Base-by-base conservation (phyloP, 495 filamentous ascomycete genomes). In the Thozetella sp. region DNA sequence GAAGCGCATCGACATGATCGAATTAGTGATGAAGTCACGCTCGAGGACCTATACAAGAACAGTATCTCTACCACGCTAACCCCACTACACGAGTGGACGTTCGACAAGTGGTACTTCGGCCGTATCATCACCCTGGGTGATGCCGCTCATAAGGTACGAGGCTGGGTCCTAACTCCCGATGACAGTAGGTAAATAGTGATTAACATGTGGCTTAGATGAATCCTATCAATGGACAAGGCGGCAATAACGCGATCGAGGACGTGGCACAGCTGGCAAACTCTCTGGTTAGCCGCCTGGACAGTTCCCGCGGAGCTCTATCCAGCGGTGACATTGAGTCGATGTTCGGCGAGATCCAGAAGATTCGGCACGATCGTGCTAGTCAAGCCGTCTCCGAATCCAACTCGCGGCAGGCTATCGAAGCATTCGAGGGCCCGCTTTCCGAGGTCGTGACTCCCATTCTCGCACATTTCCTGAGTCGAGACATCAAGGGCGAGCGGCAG, bases 171-270 rank as follows among this genome's bases (percentile, higher is more conserved):
- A n/a, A n/a, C n/a, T n/a, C n/a, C n/a, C n/a, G n/a, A n/a, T n/a
- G n/a, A n/a, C n/a, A n/a, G n/a, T n/a, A n/a, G n/a, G n/a, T n/a
- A n/a, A n/a, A n/a, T n/a, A n/a, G 56, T 53, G 20, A 57, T 63
- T 25, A 63, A 22, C 11, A 60, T 63, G 52, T 57, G 25, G 45
- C 66, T 43, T 64, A 67, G 22, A 23, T 70, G 15, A 64, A 55
- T 40, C 63, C 67, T 23, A 63, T 65, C 20, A 45, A 40, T 6
- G 76, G 74, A 2, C 70, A 72, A 40, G 76, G 76, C 1, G 76
- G 71, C 2, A 77, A 78, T 48, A 60, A 58, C 23, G 74, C 70
- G 6, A 76, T 81, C 19, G 72, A 77, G 55, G 69, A 63, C 19
- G 69, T 69, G 4, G 71, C 74, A 1, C 64, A 62, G 24, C 64